These are phyloP conservation scores for Fraxinus sp. DNA, from an alignment of 305 asterid species.

Conservation along the genomic window DNA sequence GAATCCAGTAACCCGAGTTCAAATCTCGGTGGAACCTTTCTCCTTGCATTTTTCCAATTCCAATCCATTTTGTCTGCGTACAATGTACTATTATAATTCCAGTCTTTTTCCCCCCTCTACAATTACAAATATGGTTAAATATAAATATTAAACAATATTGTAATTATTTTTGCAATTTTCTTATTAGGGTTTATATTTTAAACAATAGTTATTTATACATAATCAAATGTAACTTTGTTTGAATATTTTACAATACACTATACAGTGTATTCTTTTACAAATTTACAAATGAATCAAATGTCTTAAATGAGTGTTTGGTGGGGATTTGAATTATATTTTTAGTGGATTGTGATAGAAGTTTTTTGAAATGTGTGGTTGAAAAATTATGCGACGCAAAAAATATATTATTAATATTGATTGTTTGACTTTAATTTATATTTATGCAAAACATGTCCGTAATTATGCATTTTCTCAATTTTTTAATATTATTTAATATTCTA, in stretches of 20 bases:
- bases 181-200: background rate
- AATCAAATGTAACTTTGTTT: background rate
- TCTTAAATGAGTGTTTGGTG: too few relatives aligned
- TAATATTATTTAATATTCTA: too few relatives aligned
- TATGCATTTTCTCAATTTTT: too few relatives aligned
- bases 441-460: too few relatives aligned
- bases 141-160: background rate
- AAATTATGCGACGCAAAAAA: too few relatives aligned
- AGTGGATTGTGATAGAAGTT: too few relatives aligned
- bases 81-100: background rate
- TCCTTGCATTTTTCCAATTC: background rate
- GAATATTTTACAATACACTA: too few relatives aligned
- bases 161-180: background rate
- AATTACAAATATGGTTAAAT: background rate
- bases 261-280: too few relatives aligned
- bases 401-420: too few relatives aligned
- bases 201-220: background rate
- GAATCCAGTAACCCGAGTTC: conserved; percentile 65
- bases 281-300: background rate
- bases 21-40: conserved; percentile 44
- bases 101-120: background rate
- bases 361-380: too few relatives aligned
- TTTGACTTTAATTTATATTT: too few relatives aligned
- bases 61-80: background rate
- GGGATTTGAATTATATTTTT: too few relatives aligned